Evolutionary conservation across 768 basidiomycete species (phyloP), one percentile per base, ranked within the genome.

Genomic region (Sarcomyxa edulis): DNA sequence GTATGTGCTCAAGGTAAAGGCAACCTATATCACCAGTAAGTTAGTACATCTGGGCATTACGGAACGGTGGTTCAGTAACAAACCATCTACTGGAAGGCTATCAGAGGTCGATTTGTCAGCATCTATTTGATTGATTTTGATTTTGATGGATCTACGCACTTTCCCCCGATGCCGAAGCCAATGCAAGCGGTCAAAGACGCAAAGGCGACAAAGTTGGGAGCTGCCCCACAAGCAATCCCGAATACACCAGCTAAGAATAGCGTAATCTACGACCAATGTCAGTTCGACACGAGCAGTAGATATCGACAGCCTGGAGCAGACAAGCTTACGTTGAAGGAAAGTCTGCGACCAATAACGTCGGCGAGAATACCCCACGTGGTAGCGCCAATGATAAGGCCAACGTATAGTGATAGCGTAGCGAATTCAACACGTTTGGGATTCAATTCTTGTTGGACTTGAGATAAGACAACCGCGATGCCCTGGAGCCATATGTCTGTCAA

Each of bases 131-230:
- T n/a, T n/a, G n/a, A n/a, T n/a, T n/a, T n/a, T n/a, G n/a, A n/a
- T n/a, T 18, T 14, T 32, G 27, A 15, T 55, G 47, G 56, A n/a
- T n/a, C 50, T 6, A 52, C 74, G 41, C 50, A 65, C 69, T 76
- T 69, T 51, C 76, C 74, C 36, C 73, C 71, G 7, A 74, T 50
- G 19, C 72, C 72, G 37, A 74, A 69, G 18, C 70, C 72, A 45
- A 71, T 50, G 44, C 67, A 72, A 8, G 69, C 70, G 12, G 66
- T 53, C 36, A 74, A 51, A 15, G 69, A 60, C 18, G 64, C 69
- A 46, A 74, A 70, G 1, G 67, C 49, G 23, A 64, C 58, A 43
- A 74, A 75, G 45, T 65, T 69, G 3, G 64, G 54, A 11, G 69
- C 62, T 11, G 61, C 71, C 25, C 69, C 73, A 6, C 71, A 62